phyloP scores from a whole-genome alignment of 768 basidiomycete species.

The Kockovaella imperatae region DNA sequence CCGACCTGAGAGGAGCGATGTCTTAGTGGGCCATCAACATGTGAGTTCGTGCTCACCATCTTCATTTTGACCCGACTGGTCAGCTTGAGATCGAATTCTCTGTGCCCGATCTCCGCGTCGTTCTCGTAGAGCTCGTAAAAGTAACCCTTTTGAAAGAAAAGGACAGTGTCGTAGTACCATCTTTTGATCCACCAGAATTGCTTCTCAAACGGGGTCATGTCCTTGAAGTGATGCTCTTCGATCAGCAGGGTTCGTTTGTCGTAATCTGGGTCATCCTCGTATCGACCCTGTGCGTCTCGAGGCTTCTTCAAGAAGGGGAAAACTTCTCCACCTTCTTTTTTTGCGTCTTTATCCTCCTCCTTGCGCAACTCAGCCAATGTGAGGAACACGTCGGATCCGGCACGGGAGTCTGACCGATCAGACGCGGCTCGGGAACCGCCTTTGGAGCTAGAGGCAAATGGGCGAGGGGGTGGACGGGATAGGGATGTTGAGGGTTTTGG shows the following conservation, averaged over 20 bases:
- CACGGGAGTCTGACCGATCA: neutral
- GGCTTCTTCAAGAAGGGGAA: constrained; percentile 60
- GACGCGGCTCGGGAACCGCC: neutral
- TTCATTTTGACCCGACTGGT: constrained; percentile 90
- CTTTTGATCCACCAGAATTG: constrained; percentile 89
- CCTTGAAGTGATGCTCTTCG: constrained; percentile 64
- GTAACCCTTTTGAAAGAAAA: constrained; percentile 96
- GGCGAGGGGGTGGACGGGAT: constrained; percentile 23
- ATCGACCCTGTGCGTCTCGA: constrained; percentile 70
- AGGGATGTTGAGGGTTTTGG: constrained; percentile 11
- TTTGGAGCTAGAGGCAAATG: constrained; percentile 8
- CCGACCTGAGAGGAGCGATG: constrained; percentile 58
- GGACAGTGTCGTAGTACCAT: constrained; percentile 89
- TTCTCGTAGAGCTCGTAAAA: constrained; percentile 72
- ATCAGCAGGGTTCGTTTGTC: constrained; percentile 83
- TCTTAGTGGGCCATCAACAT: neutral
- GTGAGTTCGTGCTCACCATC: constrained; percentile 58
- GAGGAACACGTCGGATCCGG: constrained; percentile 48
- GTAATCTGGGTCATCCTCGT: constrained; percentile 74
- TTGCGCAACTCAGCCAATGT: constrained; percentile 75
- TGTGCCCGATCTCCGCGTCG: constrained; percentile 83
- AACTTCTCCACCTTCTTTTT: constrained; percentile 68
- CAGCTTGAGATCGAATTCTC: constrained; percentile 83
- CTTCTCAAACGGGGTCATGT: constrained; percentile 82
- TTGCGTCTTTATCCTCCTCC: constrained; percentile 69